Evolutionary conservation across 768 basidiomycete species (phyloP), one percentile per base, ranked within the genome.

Genomic region (Peribolospora baueri): DNA sequence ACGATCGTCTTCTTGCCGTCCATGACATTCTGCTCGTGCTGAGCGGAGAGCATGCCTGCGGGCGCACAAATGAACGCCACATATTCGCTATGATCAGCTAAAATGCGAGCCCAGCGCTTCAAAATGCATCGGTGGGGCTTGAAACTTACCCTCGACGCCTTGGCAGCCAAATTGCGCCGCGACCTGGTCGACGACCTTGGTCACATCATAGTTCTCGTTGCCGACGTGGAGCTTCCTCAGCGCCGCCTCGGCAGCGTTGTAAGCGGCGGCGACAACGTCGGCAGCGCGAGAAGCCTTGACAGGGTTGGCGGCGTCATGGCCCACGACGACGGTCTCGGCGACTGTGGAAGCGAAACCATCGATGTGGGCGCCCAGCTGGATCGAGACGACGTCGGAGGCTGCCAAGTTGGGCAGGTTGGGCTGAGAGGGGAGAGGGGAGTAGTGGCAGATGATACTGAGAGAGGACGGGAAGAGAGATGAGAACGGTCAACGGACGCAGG

Each of bases 331-430:
- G 51, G 57, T 95, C 69, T 98, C 93, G 42, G 86, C 93, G 65
- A 77, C 78, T 67, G 93, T 79, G 54, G 86, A 79, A 14, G 90
- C 88, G 68, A 84, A 95, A 55, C 93, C 93, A 67, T 97, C 91
- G 68, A 98, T 87, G 65, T 98, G 93, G 14, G 90, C 88, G 49
- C 93, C 93, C 57, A 97, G 74, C 68, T 90, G 85, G 59, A 98
- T 70, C 71, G 95, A 97, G 61, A 97, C 91, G 56, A 98, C 79
- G 67, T 98, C 93, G 57, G 79, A 77, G 60, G 90, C 74, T 52
- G 68, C 74, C 67, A 68, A 56, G 36, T 59, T 59, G 13, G 64
- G 55, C 36, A 62, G 57, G 58, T 66, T 66, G 59, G 68, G 64
- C 66, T 68, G 86, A 63, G 72, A 87, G 74, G 79, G 79, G 54